These are phyloP conservation scores for Ramichloridium luteum DNA, from an alignment of 2,329 filamentous ascomycete genomes.

Conservation along the genomic window DNA sequence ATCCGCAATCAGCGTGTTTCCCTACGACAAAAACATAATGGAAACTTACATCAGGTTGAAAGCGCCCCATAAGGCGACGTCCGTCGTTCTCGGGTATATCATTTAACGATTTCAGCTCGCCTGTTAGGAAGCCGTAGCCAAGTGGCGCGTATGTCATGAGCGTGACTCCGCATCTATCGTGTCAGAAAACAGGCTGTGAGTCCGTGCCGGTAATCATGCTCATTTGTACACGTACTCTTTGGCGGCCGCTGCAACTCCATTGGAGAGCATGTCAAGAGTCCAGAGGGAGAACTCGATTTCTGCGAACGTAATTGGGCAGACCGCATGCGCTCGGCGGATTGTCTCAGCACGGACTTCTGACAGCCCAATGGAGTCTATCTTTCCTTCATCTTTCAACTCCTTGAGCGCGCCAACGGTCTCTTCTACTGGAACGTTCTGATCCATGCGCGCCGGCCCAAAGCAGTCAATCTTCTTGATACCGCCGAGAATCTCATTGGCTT, in stretches of 20 bases:
- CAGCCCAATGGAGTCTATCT: slow-evolving; percentile 41
- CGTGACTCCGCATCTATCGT: no score
- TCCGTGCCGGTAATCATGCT: no score
- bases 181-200: no score
- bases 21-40: no score
- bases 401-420: slow-evolving; percentile 29
- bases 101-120: slow-evolving; percentile 36
- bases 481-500: slow-evolving; percentile 29
- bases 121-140: slow-evolving; percentile 48
- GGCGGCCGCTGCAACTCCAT: no score
- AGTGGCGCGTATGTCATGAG: slow-evolving; percentile 63
- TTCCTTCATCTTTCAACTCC: slow-evolving; percentile 34
- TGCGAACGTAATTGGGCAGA: no score
- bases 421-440: slow-evolving; percentile 29
- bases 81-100: slow-evolving; percentile 46
- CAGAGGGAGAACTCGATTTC: no score
- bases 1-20: no score
- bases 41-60: no score
- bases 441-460: slow-evolving; percentile 32
- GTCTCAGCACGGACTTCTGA: slow-evolving; percentile 41
- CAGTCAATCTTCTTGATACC: slow-evolving; percentile 33
- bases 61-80: slow-evolving; percentile 41
- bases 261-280: no score
- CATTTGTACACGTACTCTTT: no score
- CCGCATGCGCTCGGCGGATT: slow-evolving; percentile 25